phyloP scores from a whole-genome alignment of 2,329 filamentous ascomycete species.

The Alternaria sp. region DNA sequence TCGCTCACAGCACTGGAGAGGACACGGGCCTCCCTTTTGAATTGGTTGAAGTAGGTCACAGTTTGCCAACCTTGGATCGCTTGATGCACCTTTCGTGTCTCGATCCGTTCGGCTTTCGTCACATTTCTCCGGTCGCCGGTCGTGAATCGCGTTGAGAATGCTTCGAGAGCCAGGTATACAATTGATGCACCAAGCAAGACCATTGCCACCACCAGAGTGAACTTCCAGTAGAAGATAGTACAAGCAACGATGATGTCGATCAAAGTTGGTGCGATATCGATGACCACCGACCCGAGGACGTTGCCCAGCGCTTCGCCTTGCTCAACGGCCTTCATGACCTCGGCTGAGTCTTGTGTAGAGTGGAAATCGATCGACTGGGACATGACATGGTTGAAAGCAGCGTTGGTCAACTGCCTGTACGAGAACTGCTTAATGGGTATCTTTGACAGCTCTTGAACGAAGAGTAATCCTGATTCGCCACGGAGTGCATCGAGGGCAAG shows the following conservation, averaged over 20 bases:
- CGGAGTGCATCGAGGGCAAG: background rate
- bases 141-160: background rate
- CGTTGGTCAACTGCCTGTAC: background rate
- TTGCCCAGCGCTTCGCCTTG: background rate
- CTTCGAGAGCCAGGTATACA: background rate
- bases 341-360: background rate
- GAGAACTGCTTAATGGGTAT: background rate
- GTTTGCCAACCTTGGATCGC: constrained; percentile 59
- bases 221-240: background rate
- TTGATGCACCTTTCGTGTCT: constrained; percentile 23
- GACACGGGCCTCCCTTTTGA: background rate
- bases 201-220: background rate
- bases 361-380: background rate
- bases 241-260: background rate
- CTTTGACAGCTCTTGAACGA: background rate
- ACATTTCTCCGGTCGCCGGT: background rate
- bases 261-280: background rate
- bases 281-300: background rate
- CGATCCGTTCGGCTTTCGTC: constrained; percentile 12
- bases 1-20: background rate
- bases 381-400: background rate
- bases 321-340: background rate
- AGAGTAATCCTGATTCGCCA: background rate
- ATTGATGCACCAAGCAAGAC: background rate
- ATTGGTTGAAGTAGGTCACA: constrained; percentile 59